These are phyloP conservation scores for Eucalyptus virginea DNA, from an alignment of 345 rosid species.

Conservation along the genomic window DNA sequence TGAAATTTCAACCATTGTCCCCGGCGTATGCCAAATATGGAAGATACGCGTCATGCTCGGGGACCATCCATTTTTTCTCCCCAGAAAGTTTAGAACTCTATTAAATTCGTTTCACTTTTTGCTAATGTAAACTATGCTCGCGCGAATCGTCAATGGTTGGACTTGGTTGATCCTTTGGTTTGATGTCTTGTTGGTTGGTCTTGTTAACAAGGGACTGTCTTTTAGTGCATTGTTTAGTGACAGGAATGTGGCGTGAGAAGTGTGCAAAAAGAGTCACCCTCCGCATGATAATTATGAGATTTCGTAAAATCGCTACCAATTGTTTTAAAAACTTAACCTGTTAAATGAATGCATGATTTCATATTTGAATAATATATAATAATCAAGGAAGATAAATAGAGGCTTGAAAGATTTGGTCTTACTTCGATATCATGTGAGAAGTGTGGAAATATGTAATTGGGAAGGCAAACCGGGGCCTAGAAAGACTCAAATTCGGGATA, in stretches of 20 bases:
- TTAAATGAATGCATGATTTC: too few relatives aligned
- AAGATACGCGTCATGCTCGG: background rate
- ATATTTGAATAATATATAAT: too few relatives aligned
- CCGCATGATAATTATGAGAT: background rate
- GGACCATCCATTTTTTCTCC: background rate
- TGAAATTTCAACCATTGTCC: background rate
- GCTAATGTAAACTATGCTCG: background rate
- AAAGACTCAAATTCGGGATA: background rate
- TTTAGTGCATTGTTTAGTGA: background rate
- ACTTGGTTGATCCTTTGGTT: background rate
- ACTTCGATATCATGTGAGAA: background rate
- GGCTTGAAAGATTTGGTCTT: too few relatives aligned
- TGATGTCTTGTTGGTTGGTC: background rate
- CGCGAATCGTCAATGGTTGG: background rate
- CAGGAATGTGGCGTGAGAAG: background rate
- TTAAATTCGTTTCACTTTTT: background rate
- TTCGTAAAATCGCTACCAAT: too few relatives aligned
- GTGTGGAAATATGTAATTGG: background rate
- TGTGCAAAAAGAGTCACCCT: background rate
- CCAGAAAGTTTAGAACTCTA: background rate
- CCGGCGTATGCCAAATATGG: background rate
- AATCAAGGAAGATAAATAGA: background rate
- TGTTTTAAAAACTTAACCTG: accelerated
- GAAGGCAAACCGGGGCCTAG: accelerated
- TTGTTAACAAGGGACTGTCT: background rate